phyloP scores from a whole-genome alignment of 768 basidiomycete species.

The Collybia sp. region DNA sequence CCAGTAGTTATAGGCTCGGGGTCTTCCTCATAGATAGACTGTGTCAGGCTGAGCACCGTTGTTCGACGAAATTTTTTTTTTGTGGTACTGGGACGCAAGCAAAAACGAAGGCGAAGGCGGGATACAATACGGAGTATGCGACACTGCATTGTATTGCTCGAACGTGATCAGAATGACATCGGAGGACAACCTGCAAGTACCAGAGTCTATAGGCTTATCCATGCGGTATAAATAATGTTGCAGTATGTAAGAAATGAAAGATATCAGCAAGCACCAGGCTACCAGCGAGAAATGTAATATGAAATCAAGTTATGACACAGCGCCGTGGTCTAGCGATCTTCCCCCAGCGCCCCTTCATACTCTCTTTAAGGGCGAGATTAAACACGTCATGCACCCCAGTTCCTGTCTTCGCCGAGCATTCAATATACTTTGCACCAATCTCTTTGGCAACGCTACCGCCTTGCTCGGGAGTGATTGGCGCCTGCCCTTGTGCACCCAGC shows the following conservation, averaged over 20 bases:
- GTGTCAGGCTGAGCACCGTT: too few relatives aligned
- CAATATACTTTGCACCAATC: conserved; percentile 90
- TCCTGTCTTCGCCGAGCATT: conserved; percentile 94
- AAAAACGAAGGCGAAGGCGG: too few relatives aligned
- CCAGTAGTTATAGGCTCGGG: too few relatives aligned
- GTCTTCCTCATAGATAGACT: too few relatives aligned
- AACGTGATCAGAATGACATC: too few relatives aligned
- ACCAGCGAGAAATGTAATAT: background rate
- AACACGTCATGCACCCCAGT: conserved; percentile 91
- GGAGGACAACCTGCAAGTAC: too few relatives aligned
- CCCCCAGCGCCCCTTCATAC: conserved; percentile 76
- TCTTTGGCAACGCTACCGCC: conserved; percentile 84
- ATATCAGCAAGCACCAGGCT: conserved; percentile 2
- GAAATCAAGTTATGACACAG: conserved; percentile 57
- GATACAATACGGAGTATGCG: too few relatives aligned
- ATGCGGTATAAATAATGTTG: too few relatives aligned
- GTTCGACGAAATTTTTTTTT: too few relatives aligned
- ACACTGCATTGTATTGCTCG: too few relatives aligned
- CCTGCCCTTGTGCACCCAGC: conserved; percentile 85
- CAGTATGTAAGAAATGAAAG: conserved; percentile 2
- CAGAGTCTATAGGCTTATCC: too few relatives aligned
- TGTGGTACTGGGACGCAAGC: too few relatives aligned
- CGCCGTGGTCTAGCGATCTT: conserved; percentile 64
- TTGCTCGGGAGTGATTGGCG: conserved; percentile 77
- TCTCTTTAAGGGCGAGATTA: conserved; percentile 81